Conservation (phyloP, 2,329 filamentous ascomycete genomes). For the Pseudopyrenochaeta lycopersici region DNA sequence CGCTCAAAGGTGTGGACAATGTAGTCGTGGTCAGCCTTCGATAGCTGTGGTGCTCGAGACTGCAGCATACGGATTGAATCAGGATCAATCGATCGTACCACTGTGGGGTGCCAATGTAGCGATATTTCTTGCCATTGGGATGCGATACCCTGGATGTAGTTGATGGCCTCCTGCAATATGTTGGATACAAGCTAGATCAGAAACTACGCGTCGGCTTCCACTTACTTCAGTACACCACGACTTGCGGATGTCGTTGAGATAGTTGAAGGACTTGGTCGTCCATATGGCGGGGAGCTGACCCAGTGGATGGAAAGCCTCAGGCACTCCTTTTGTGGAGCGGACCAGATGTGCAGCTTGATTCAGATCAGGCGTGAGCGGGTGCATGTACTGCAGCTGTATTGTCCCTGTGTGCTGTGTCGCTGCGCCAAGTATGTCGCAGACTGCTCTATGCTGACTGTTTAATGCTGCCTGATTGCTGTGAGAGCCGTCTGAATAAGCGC, state of each 20-base stretch:
- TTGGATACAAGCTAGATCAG: neutral
- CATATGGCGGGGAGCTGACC: conserved; percentile 1
- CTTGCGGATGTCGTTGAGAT: conserved; percentile 4
- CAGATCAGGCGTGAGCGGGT: neutral
- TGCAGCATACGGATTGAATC: neutral
- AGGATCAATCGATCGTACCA: neutral
- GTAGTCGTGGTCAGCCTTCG: neutral
- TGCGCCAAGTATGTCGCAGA: neutral
- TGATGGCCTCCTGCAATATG: neutral
- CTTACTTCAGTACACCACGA: conserved; percentile 4
- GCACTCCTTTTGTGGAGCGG: neutral
- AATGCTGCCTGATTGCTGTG: neutral
- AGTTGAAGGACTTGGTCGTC: conserved; percentile 3
- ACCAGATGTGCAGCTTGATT: neutral
- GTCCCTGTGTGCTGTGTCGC: neutral
- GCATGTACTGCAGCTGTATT: neutral
- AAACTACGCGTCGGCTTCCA: neutral
- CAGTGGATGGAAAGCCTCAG: neutral
- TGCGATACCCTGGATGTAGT: conserved; percentile 3
- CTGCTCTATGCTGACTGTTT: neutral
- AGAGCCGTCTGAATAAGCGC: neutral
- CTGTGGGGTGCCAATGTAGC: neutral
- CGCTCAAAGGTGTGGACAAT: neutral
- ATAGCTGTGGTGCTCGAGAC: conserved; percentile 2
- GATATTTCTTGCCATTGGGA: conserved; percentile 2